phyloP scores from a whole-genome alignment of 2,329 filamentous ascomycete species.

The Amphichorda felina region DNA sequence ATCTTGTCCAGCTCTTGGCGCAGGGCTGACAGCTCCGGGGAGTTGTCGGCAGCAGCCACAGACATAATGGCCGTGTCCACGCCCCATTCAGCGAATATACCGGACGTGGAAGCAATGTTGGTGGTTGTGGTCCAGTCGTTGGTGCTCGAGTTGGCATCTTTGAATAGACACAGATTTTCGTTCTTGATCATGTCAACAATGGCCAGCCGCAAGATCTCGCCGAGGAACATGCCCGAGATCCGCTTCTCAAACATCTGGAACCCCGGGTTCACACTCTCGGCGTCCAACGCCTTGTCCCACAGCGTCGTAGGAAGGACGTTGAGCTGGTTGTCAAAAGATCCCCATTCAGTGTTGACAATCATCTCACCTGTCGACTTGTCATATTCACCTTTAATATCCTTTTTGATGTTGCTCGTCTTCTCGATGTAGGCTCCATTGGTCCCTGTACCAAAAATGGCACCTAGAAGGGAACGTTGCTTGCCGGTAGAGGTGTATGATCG shows the following conservation, averaged over 20 bases:
- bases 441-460: conserved; percentile 93
- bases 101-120: conserved; percentile 50
- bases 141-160: conserved; percentile 57
- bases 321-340: conserved; percentile 91
- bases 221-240: conserved; percentile 95
- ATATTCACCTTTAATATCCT: conserved; percentile 57
- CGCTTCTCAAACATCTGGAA: conserved; percentile 99
- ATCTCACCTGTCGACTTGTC: conserved; percentile 80
- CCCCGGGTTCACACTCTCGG: conserved; percentile 76
- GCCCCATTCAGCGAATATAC: conserved; percentile 72
- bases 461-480: conserved; percentile 77
- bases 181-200: conserved; percentile 63
- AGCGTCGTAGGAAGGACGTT: conserved; percentile 76
- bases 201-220: conserved; percentile 77
- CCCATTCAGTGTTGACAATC: conserved; percentile 98
- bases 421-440: conserved; percentile 97
- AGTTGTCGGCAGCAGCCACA: conserved; percentile 71
- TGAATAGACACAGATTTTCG: conserved; percentile 58
- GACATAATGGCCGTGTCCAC: conserved; percentile 87
- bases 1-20: conserved; percentile 68
- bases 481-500: conserved; percentile 88
- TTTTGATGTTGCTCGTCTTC: conserved; percentile 76
- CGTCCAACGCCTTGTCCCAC: conserved; percentile 72
- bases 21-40: conserved; percentile 57
- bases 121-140: conserved; percentile 64